Evolutionary conservation across 2,329 filamentous ascomycete species (phyloP).

Genomic region (Pseudogymnoascus sp.): DNA sequence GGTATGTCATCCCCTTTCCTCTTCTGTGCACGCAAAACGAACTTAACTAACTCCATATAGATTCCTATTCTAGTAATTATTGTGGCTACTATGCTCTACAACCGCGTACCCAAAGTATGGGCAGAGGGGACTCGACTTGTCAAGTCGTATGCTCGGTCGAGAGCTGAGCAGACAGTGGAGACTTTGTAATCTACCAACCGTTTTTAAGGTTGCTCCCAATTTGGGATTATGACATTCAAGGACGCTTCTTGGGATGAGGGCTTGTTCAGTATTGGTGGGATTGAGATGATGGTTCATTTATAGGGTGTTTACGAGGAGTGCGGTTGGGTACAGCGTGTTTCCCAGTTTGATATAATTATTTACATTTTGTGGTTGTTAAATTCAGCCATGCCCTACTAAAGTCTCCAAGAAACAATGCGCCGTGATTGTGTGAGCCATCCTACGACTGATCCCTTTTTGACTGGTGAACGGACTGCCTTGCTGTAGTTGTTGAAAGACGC

Average conservation of each 20-base stretch:
- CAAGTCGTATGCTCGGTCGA: conserved; percentile 18
- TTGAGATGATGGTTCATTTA: not conserved
- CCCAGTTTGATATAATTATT: conserved; percentile 7
- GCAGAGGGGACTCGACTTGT: conserved; percentile 18
- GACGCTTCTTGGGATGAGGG: not conserved
- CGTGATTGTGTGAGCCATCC: not conserved
- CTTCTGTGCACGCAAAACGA: not conserved
- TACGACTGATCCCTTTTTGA: not conserved
- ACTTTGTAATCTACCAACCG: not conserved
- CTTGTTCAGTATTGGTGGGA: conserved; percentile 4
- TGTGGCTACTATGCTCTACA: conserved; percentile 44
- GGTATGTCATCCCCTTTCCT: conserved; percentile 37
- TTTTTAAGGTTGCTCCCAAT: not conserved
- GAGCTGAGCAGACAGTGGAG: conserved; percentile 24
- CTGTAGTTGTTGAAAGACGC: not conserved
- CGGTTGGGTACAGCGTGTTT: conserved; percentile 6
- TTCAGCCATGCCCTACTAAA: not conserved
- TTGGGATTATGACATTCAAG: conserved; percentile 2
- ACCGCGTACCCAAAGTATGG: conserved; percentile 42
- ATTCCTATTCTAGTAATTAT: conserved; percentile 45
- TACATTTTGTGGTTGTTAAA: conserved; percentile 1
- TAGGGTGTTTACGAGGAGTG: not conserved
- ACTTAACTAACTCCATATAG: conserved; percentile 28
- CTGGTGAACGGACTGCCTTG: not conserved
- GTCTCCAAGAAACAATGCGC: not conserved